Base-by-base conservation (phyloP, 2,329 filamentous ascomycete species). In the Ascochyta koolunga region DNA sequence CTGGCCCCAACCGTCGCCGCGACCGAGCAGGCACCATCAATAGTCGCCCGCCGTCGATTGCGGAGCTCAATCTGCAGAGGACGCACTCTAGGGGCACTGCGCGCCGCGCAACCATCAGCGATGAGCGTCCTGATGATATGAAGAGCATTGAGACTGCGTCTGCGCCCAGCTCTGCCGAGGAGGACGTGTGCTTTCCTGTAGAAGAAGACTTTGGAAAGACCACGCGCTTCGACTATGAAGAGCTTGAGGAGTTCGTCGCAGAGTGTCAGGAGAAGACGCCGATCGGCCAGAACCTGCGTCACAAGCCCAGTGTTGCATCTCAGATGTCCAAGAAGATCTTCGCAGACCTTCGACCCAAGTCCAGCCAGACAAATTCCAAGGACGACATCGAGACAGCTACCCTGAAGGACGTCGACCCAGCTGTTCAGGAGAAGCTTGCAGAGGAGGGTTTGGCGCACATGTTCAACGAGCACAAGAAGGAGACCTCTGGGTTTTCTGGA, bases 161-260 rank as follows among this genome's bases (percentile, higher is more conserved):
- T 24, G 84, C 86, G 15, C 85, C 84, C 72, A 89, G 87, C 72
- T 89, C 88, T 31, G 90, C 86, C 2, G 91, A 95, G 69, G 90
- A 93, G 58, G 91, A 96, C 68, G 89, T 96, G 1, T 96, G 92
- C 78, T 96, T 96, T 62, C 91, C 91, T 2, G 83, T 88, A n/a
- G 84, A 86, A 25, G 70, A 76, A 59, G 86, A 90, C 54, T 85
- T 87, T n/a, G 86, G 89, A 58, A 89, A 91, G 67, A 86, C 93
- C 2, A 87, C 90, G 55, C 91, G 92, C 64, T 88, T 88, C 58
- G 93, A 98, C 73, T 98, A 93, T 66, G 93, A 98, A 68, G 93
- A 93, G 62, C 82, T 99, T 27, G 93, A 99, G 73, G 91, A 91
- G 64, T 98, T 97, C 66, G 89, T 98, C 27, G 86, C 84, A 46